Evolutionary conservation across 1,139 yeast species (phyloP), one percentile per base, ranked within the genome.

Genomic region (Kodamaea arcana): DNA sequence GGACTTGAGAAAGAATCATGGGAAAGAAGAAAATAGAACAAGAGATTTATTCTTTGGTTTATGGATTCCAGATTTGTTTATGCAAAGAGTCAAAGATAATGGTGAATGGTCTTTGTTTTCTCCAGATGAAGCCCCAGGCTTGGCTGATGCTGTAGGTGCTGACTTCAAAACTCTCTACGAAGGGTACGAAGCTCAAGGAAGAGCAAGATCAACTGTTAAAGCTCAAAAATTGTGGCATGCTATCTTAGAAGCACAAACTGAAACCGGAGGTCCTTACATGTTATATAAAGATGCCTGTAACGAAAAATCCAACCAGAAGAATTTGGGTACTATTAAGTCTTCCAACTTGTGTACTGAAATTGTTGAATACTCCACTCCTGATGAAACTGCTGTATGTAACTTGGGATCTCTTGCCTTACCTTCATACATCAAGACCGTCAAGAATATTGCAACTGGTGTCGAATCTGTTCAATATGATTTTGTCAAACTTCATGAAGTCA

Each of bases 251-350:
- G 83, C 94, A 31, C 95, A 86, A 66, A 84, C 92, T 35, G 95
- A 86, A 69, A 86, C 95, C 24, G 95, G 95, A 55, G 83, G 87
- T 51, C 95, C 95, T 33, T 87, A 83, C 69, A 84, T 86, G 87
- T 72, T 86, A 31, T 86, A 85, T 70, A 86, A 86, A 65, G 95
- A 86, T 65, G 78, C 94, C 29, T 83, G 94, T 68, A 86, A 86
- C 67, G 53, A 71, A 46, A 86, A 87, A 65, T 72, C 85, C 43
- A 86, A 86, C 63, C 95, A 86, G 64, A 78, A 85, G 75, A 86
- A 86, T 59, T 69, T 86, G 59, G 95, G 95, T 53, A 71, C 82
- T 32, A 86, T 86, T 64, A 86, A 86, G 65, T 83, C 94, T 28
- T 85, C 95, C 27, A 86, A 86, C 63, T 71, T 86, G 63, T 87